Percentiles rank a stretch among this genome's conserved stretches.
Conservation (phyloP, 495 filamentous ascomycete species). For the Neurospora hispaniola region DNA sequence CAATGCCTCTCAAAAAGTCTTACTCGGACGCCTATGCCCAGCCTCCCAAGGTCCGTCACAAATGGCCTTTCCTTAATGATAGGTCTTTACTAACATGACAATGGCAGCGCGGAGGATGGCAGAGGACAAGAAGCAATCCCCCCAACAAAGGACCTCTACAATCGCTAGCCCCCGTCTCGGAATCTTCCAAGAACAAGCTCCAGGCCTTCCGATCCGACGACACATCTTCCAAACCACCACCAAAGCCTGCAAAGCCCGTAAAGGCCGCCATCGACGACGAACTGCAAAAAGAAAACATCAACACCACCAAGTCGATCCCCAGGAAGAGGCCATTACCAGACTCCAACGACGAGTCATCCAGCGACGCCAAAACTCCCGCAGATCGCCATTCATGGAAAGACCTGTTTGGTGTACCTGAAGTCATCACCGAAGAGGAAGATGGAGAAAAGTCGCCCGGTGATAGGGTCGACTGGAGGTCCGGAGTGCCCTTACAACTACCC, state of each 20-base stretch:
- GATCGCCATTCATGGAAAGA: slow-evolving; percentile 67
- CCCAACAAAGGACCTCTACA: slow-evolving; percentile 8
- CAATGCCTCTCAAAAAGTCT: slow-evolving; percentile 42
- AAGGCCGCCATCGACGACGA: slow-evolving; percentile 8
- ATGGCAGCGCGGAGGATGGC: slow-evolving; percentile 34
- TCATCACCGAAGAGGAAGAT: slow-evolving; percentile 18
- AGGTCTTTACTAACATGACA: not conserved
- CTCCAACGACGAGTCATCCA: slow-evolving; percentile 19
- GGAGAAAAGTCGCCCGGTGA: slow-evolving; percentile 37
- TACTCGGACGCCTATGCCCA: slow-evolving; percentile 36
- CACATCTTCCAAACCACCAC: not conserved
- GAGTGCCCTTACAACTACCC: slow-evolving; percentile 4
- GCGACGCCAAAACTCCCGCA: slow-evolving; percentile 60
- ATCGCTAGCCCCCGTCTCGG: slow-evolving; percentile 33
- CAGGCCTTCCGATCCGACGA: slow-evolving; percentile 32
- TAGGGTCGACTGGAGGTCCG: slow-evolving; percentile 25
- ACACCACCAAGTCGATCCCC: not conserved
- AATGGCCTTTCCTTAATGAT: slow-evolving; percentile 7
- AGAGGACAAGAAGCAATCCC: slow-evolving; percentile 37
- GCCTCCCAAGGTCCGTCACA: slow-evolving; percentile 10
- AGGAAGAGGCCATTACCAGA: slow-evolving; percentile 1
- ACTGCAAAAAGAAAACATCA: slow-evolving; percentile 8
- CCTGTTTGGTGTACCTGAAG: slow-evolving; percentile 62
- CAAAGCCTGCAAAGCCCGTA: not conserved
- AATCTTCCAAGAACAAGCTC: slow-evolving; percentile 40